Percentiles rank a stretch among this genome's conserved stretches.
These are phyloP conservation scores for Phlebiopsis gigantea DNA, from an alignment of 768 basidiomycete species.

Conservation along the genomic window DNA sequence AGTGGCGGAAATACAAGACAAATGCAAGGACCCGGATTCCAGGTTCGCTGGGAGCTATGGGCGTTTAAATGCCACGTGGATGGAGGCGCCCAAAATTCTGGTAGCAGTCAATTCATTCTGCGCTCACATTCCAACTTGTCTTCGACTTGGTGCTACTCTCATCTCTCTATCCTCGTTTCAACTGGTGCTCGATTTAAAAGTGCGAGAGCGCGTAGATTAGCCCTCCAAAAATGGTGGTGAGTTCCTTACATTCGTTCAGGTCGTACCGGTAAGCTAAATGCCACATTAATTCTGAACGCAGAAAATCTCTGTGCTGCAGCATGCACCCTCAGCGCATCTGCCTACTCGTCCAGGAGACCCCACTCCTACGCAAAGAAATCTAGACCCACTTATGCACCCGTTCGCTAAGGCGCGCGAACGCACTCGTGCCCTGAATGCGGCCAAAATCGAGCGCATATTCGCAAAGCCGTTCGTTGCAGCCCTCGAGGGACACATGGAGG, in stretches of 20 bases:
- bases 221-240: not conserved
- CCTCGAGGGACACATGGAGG: constrained; percentile 91
- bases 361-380: constrained; percentile 84
- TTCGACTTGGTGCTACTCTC: no score
- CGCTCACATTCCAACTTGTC: no score
- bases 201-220: no score
- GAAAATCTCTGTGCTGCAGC: constrained; percentile 87
- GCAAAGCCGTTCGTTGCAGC: constrained; percentile 93
- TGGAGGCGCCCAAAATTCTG: not conserved
- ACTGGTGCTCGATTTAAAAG: no score
- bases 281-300: constrained; percentile 26
- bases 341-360: constrained; percentile 77
- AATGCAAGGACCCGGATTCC: not conserved
- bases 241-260: not conserved
- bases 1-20: not conserved
- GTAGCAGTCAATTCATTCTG: no score
- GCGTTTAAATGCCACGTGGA: constrained; percentile 1
- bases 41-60: not conserved
- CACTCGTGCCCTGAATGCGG: constrained; percentile 88
- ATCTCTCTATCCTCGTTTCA: no score
- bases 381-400: constrained; percentile 93
- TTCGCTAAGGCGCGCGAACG: constrained; percentile 92
- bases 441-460: constrained; percentile 96
- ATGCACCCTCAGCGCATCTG: constrained; percentile 70
- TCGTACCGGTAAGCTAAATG: not conserved